Evolutionary conservation across 2,329 filamentous ascomycete genomes (phyloP), one percentile per base, ranked within the genome.

Genomic region (Alternaria brassicae): DNA sequence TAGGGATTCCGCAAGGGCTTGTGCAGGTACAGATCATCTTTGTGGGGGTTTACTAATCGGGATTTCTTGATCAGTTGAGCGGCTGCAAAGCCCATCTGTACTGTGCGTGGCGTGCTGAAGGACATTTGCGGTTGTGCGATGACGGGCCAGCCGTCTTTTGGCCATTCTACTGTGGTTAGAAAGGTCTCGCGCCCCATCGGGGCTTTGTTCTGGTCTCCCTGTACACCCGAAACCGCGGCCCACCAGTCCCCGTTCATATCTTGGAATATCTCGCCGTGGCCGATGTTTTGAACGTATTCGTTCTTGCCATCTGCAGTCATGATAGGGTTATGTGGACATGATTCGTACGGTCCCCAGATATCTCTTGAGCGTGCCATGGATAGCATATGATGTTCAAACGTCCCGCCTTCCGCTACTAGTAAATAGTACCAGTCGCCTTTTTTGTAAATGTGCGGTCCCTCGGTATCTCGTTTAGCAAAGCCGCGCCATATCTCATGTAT

Each of bases 221-320:
- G 44, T 45, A 81, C 83, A 0, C 81, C 76, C 1, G 87, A 71
- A 1, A 79, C 78, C 5, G 82, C 75, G 0, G 78, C 81, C 84
- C 84, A 86, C 85, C 85, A 87, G 28, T 83, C 80, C 0, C 81
- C 83, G 0, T 63, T 34, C 0, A 62, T 61, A 57, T 87, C 85
- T 47, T 85, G 81, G 59, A 88, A 86, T 2, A 87, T 60, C 61
- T 88, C 85, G 0, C 83, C 82, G 53, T 88, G 86, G 0, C 85
- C 85, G 0, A 86, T 81, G 1, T 84, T 84, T 62, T 87, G 85
- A 56, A 68, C 77, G 77, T 76, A 72, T 27, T 68, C 56, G 3
- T 54, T 64, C 5, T 68, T 75, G 30, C 68, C 70, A 19, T 60
- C 56, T 19, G 67, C 67, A 0, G 66, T 71, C 13, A 70, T 47